Conservation (phyloP, 1,139 yeast genomes). For the Suhomyces yuchorum region DNA sequence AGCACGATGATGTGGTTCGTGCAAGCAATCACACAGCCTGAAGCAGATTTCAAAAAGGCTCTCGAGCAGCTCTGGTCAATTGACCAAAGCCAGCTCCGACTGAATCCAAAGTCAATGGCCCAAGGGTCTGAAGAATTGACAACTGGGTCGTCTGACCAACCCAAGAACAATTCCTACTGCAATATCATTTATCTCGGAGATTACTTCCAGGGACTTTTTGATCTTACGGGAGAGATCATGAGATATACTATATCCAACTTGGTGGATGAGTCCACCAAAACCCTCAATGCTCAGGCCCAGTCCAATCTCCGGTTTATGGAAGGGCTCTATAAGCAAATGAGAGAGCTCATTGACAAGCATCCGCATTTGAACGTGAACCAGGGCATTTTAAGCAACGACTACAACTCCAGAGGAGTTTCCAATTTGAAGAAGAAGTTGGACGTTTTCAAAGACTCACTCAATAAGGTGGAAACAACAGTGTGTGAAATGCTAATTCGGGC, state of each 20-base stretch:
- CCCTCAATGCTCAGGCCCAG: slow-evolving; percentile 16
- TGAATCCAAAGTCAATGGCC: not conserved
- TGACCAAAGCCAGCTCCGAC: not conserved
- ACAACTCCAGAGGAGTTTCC: slow-evolving; percentile 20
- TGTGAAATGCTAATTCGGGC: slow-evolving; percentile 28
- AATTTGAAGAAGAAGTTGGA: slow-evolving; percentile 28
- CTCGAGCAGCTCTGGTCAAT: not conserved
- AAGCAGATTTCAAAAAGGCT: not conserved
- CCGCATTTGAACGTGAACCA: slow-evolving; percentile 25
- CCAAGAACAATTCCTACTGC: not conserved
- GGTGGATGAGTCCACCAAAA: slow-evolving; percentile 17
- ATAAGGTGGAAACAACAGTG: slow-evolving; percentile 30
- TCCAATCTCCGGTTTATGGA: slow-evolving; percentile 22
- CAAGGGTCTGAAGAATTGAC: not conserved
- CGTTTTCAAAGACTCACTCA: slow-evolving; percentile 29
- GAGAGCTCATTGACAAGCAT: slow-evolving; percentile 19
- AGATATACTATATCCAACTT: slow-evolving; percentile 31
- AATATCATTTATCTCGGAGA: slow-evolving; percentile 26
- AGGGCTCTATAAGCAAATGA: slow-evolving; percentile 17
- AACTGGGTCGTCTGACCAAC: not conserved
- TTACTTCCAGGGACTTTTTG: slow-evolving; percentile 43
- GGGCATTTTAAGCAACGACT: slow-evolving; percentile 24
- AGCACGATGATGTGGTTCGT: slow-evolving; percentile 19
- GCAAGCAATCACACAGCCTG: not conserved
- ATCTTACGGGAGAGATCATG: slow-evolving; percentile 48